Conservation (phyloP, 2,329 filamentous ascomycete species). For the Alternaria ventricosa region DNA sequence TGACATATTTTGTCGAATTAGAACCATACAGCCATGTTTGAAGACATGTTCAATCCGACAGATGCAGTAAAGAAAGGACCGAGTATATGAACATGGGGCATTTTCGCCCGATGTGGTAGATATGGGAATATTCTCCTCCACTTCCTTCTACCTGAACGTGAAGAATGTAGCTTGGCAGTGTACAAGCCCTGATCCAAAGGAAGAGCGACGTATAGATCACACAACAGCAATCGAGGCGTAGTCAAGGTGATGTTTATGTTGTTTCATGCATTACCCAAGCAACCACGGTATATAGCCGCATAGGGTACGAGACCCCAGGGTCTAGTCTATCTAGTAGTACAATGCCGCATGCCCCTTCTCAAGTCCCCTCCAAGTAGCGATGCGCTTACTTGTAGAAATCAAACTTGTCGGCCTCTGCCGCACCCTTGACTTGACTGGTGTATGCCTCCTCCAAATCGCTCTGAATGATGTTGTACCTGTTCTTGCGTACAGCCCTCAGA, state of each 20-base stretch:
- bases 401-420: slow-evolving; percentile 74
- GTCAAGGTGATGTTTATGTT: neutral
- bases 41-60: neutral
- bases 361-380: neutral
- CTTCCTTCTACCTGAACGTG: neutral
- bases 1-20: neutral
- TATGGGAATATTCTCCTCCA: neutral
- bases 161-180: neutral
- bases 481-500: slow-evolving; percentile 91
- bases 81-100: neutral
- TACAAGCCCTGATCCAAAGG: neutral
- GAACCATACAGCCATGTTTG: neutral
- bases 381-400: slow-evolving; percentile 64
- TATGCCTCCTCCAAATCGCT: slow-evolving; percentile 96
- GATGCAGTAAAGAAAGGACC: neutral
- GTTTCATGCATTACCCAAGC: neutral
- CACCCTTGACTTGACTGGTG: slow-evolving; percentile 92
- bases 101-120: neutral
- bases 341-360: slow-evolving; percentile 13
- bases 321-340: slow-evolving; percentile 30
- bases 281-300: neutral
- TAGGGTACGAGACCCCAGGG: neutral
- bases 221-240: neutral
- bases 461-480: slow-evolving; percentile 99
- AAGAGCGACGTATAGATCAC: neutral